phyloP scores from a whole-genome alignment of 495 filamentous ascomycete genomes.

The Extremus antarcticus region DNA sequence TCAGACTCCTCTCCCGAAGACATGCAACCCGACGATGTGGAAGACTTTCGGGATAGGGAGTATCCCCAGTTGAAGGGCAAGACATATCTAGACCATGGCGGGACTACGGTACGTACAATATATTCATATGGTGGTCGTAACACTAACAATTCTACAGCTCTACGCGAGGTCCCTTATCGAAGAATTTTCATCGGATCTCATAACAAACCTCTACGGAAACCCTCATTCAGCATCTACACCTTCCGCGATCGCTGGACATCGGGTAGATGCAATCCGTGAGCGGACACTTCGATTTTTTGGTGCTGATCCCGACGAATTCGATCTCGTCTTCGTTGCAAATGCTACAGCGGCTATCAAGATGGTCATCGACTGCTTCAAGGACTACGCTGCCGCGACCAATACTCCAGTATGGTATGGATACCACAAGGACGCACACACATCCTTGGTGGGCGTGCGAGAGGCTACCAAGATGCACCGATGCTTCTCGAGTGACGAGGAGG shows the following conservation, averaged over 20 bases:
- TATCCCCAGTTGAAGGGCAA: conserved; percentile 37
- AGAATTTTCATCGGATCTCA: conserved; percentile 47
- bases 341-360: conserved; percentile 60
- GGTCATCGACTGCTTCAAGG: conserved; percentile 54
- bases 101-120: conserved; percentile 41
- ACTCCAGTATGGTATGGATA: conserved; percentile 52
- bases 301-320: conserved; percentile 52
- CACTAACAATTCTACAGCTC: conserved; percentile 26
- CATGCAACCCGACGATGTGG: conserved; percentile 20
- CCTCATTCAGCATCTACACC: conserved; percentile 63
- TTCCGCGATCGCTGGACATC: conserved; percentile 48
- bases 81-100: conserved; percentile 64
- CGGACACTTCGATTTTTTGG: conserved; percentile 51
- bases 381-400: conserved; percentile 36
- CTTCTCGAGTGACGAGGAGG: conserved; percentile 54
- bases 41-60: conserved; percentile 31
- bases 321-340: conserved; percentile 59
- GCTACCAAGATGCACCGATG: conserved; percentile 47
- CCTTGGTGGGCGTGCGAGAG: conserved; percentile 59
- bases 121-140: not conserved
- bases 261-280: conserved; percentile 48
- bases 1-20: conserved; percentile 7
- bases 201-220: conserved; percentile 56
- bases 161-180: conserved; percentile 53
- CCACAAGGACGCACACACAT: conserved; percentile 64